phyloP scores from a whole-genome alignment of 2,329 filamentous ascomycete species.

The Xenosphaeropsis pyriputrescens region DNA sequence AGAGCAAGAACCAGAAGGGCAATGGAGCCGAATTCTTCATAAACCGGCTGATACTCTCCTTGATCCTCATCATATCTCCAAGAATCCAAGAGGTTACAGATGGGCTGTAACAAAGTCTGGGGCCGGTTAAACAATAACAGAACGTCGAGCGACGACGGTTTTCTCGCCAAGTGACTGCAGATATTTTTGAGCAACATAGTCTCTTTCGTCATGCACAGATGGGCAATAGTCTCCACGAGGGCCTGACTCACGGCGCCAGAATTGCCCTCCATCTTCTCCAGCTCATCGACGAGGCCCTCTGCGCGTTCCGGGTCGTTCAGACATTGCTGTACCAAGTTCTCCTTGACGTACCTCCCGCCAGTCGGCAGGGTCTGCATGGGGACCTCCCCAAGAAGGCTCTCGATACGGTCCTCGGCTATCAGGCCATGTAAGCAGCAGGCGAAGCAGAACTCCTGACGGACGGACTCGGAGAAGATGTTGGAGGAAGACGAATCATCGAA shows the following conservation, averaged over 20 bases:
- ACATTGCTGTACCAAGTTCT: conserved; percentile 66
- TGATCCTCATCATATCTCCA: conserved; percentile 78
- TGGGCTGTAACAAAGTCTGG: conserved; percentile 51
- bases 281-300: conserved; percentile 62
- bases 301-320: conserved; percentile 60
- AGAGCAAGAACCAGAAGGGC: conserved; percentile 61
- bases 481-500: conserved; percentile 39
- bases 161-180: conserved; percentile 59
- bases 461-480: conserved; percentile 46
- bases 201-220: conserved; percentile 57
- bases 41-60: conserved; percentile 70
- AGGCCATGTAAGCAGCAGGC: conserved; percentile 79
- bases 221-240: conserved; percentile 55
- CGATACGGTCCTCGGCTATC: conserved; percentile 64
- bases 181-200: conserved; percentile 68
- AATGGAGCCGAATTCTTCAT: conserved; percentile 73
- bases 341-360: conserved; percentile 61
- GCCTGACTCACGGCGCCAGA: conserved; percentile 74
- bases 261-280: conserved; percentile 86
- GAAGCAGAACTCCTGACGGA: conserved; percentile 73
- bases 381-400: conserved; percentile 69
- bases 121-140: conserved; percentile 63
- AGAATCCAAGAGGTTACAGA: conserved; percentile 62
- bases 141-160: conserved; percentile 58
- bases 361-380: conserved; percentile 67